Evolutionary conservation across 2,329 filamentous ascomycete genomes (phyloP).

Genomic region (Dothideomycetidae sp.): DNA sequence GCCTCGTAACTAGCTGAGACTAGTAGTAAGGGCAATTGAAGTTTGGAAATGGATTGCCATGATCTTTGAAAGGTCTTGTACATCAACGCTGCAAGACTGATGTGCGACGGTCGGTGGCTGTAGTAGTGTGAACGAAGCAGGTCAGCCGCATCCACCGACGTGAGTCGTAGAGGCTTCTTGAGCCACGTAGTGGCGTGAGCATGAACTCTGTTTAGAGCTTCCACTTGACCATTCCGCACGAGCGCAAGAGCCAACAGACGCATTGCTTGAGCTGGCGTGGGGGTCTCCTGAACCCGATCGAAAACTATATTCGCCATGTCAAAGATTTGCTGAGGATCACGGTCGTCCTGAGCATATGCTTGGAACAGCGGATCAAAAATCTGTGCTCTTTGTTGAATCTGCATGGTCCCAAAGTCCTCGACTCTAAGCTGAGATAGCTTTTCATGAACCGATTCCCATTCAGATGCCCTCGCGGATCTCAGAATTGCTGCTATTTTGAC

Average conservation of each 20-base stretch:
- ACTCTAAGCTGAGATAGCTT: slow-evolving; percentile 1
- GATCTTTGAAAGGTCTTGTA: slow-evolving; percentile 1
- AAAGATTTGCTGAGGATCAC: background rate
- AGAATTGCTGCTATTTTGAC: background rate
- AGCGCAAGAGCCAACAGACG: slow-evolving; percentile 1
- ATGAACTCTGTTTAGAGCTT: background rate
- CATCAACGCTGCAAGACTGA: slow-evolving; percentile 2
- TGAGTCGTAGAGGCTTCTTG: background rate
- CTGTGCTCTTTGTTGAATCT: slow-evolving; percentile 2
- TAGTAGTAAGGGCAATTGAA: slow-evolving; percentile 2
- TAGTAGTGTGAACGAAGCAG: slow-evolving; percentile 5
- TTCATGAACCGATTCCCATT: background rate
- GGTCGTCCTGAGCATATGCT: slow-evolving; percentile 1
- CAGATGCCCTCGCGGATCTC: background rate
- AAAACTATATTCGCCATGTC: background rate
- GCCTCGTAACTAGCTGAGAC: slow-evolving; percentile 3
- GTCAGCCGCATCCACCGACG: slow-evolving; percentile 1
- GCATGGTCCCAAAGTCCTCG: slow-evolving; percentile 5
- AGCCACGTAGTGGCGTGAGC: background rate
- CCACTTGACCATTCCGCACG: background rate
- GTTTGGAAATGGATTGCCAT: slow-evolving; percentile 1
- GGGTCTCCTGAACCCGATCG: background rate
- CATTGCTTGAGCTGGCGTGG: background rate
- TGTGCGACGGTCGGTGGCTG: slow-evolving; percentile 1
- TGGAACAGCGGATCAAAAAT: slow-evolving; percentile 8